phyloP scores from a whole-genome alignment of 23 red algal species.

The Gracilaria domingensis region DNA sequence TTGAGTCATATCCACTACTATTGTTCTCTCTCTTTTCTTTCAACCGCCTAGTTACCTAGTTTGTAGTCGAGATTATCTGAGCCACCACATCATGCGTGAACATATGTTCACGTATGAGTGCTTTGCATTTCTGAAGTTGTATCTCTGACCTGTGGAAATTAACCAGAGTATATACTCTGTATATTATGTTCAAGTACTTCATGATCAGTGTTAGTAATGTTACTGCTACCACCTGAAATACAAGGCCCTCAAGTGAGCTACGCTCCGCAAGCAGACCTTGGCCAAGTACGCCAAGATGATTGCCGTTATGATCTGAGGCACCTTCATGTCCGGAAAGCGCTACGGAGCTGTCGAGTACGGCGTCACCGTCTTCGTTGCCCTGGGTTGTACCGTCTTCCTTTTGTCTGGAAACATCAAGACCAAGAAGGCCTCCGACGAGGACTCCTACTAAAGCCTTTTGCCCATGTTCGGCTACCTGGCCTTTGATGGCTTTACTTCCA shows the following conservation, averaged over 20 bases:
- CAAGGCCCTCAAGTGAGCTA: slow-evolving; percentile 91
- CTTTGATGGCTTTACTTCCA: slow-evolving; percentile 96
- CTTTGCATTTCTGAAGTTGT: no score
- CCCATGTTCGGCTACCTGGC: slow-evolving; percentile 94
- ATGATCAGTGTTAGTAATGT: slow-evolving; percentile 87
- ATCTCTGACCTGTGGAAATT: no score
- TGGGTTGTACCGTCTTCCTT: slow-evolving; percentile 88
- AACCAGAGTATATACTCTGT: no score
- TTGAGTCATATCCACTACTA: no score
- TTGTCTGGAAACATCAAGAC: slow-evolving; percentile 86
- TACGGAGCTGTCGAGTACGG: slow-evolving; percentile 83
- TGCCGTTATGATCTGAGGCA: slow-evolving; percentile 93
- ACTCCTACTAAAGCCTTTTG: slow-evolving; percentile 75
- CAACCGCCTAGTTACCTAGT: no score
- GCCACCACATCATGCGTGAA: no score
- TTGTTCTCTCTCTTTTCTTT: no score
- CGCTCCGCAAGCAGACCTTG: slow-evolving; percentile 90
- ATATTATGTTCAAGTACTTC: slow-evolving; percentile 96
- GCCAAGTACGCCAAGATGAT: slow-evolving; percentile 97
- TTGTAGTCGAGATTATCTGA: no score
- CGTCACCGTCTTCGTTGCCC: slow-evolving; percentile 83
- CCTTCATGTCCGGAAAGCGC: slow-evolving; percentile 82
- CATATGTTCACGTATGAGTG: no score
- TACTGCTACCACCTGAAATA: slow-evolving; percentile 92
- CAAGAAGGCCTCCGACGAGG: slow-evolving; percentile 64